Percentiles rank a stretch among this genome's conserved stretches.
phyloP scores from a whole-genome alignment of 768 basidiomycete genomes.

The Podaxis rugospora region DNA sequence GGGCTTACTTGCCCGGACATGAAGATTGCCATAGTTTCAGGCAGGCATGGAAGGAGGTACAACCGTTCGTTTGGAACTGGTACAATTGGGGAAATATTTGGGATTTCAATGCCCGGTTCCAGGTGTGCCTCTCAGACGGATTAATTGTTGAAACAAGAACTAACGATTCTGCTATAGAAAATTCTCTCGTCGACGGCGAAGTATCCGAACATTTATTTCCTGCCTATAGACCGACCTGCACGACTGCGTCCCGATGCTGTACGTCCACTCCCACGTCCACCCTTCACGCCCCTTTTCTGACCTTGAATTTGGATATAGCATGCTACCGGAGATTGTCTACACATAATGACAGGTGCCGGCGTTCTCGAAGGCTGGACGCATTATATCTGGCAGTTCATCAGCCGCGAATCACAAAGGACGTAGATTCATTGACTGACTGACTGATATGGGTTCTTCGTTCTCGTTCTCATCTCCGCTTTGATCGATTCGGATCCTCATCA shows the following conservation, averaged over 20 bases:
- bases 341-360: constrained; percentile 44
- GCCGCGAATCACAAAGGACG: constrained; percentile 16
- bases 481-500: neutral
- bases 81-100: constrained; percentile 66
- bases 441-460: neutral
- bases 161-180: constrained; percentile 24
- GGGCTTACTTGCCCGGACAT: constrained; percentile 63
- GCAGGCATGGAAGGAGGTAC: constrained; percentile 42
- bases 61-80: constrained; percentile 42
- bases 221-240: constrained; percentile 58
- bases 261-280: constrained; percentile 19
- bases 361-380: constrained; percentile 48
- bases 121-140: constrained; percentile 32
- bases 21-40: constrained; percentile 53
- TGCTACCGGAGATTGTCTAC: constrained; percentile 38
- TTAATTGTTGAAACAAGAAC: constrained; percentile 2
- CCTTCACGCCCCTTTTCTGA: neutral
- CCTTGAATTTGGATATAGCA: constrained; percentile 25
- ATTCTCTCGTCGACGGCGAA: constrained; percentile 29
- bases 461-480: neutral
- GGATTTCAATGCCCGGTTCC: constrained; percentile 53
- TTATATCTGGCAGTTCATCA: constrained; percentile 45
- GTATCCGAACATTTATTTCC: constrained; percentile 53
- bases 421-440: neutral
- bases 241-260: constrained; percentile 64